Conservation (phyloP, 768 basidiomycete species). For the Kondoa malvinella region DNA sequence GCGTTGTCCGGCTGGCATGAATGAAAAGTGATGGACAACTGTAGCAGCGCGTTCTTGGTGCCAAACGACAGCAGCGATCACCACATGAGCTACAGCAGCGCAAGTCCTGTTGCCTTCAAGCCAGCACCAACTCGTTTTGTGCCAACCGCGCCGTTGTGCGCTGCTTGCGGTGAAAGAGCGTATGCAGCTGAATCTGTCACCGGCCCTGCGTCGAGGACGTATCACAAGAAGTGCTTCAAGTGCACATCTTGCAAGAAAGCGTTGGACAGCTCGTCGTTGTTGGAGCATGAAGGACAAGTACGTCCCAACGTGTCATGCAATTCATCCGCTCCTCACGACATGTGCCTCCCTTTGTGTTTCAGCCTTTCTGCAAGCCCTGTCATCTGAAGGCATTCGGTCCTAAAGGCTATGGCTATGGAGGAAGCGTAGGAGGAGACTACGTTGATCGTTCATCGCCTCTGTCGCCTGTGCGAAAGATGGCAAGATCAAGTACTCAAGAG, state of each 20-base stretch:
- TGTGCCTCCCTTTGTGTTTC: conserved; percentile 12
- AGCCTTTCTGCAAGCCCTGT: conserved; percentile 53
- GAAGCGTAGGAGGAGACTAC: conserved; percentile 15
- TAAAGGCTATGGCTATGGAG: conserved; percentile 20
- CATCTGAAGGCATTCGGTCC: conserved; percentile 58
- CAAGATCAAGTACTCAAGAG: neutral
- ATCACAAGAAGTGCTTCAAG: conserved; percentile 52
- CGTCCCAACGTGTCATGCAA: conserved; percentile 25
- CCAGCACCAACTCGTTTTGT: neutral
- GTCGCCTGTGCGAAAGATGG: neutral
- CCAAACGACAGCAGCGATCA: no score
- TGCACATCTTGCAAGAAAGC: conserved; percentile 61
- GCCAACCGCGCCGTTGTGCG: conserved; percentile 4
- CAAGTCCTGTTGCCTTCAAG: no score
- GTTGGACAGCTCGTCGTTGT: conserved; percentile 54
- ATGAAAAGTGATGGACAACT: no score
- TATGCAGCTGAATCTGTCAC: conserved; percentile 40
- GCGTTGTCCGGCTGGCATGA: no score
- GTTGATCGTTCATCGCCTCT: conserved; percentile 9
- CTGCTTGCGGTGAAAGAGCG: conserved; percentile 42
- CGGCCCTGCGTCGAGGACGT: conserved; percentile 6
- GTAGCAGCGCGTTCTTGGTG: no score
- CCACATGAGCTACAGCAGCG: no score
- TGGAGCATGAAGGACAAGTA: conserved; percentile 72
- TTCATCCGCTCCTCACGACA: conserved; percentile 1